Evolutionary conservation across 257 asterid species (phyloP), one percentile per base, ranked within the genome.

Genomic region (Dorcoceras hygrometricum): DNA sequence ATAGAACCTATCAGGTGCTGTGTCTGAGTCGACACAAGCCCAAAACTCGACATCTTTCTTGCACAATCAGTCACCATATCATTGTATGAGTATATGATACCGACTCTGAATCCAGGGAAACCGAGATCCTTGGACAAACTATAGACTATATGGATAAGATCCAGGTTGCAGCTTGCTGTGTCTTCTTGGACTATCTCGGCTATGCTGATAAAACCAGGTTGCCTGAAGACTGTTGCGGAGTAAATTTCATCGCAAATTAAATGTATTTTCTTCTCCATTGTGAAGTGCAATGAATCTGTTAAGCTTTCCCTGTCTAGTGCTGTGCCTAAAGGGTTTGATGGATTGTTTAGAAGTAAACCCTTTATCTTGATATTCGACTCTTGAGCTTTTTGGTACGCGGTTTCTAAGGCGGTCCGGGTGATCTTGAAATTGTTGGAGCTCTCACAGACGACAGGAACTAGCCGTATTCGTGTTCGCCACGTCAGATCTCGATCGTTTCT

Each of bases 291-390:
- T 0, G 84, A 73, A 7, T 80, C 86, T 9, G 36, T 46, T 27
- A 91, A 29, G 5, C 94, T 76, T 4, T 83, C 82, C 10, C 77
- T 71, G 75, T 86, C 93, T 10, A 91, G 73, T 0, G 87, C 73
- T 0, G 94, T 91, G 75, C 98, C 98, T 27, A 91, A 62, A 25
- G 98, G 98, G 63, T 91, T 91, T 6, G 98, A 91, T 3, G 98
- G 96, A 67, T 88, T 91, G 83, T 87, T 88, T 62, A 91, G 78
- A 64, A 88, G 89, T 29, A 91, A 34, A 6, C 91, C 96, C 32
- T 86, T 88, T 0, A 91, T 84, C 66, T 57, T 86, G 59, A 83
- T 83, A 50, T 83, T 82, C 50, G 86, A 54, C 0, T 83, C 78
- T 68, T 72, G 79, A 23, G 96, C 96, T 68, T 79, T 74, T 8